Evolutionary conservation across 2,329 filamentous ascomycete genomes (phyloP).

Genomic region (Ophiostoma sp.): DNA sequence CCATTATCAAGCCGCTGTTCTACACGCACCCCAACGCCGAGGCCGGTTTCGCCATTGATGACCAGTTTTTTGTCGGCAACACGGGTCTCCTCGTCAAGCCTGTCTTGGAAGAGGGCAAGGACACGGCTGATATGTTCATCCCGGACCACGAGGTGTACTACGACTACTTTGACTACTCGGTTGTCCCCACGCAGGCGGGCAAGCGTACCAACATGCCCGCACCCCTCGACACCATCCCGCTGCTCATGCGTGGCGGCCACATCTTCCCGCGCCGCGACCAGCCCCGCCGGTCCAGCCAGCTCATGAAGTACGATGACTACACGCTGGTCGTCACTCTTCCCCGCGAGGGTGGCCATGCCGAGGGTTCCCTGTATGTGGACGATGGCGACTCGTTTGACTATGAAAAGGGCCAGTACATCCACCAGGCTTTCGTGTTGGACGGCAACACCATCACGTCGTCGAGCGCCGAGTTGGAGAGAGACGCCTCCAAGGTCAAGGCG

Average conservation of each 20-base stretch:
- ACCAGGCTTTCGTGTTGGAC: conserved; percentile 73
- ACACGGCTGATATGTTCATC: conserved; percentile 77
- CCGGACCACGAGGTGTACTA: conserved; percentile 89
- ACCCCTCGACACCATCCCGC: conserved; percentile 80
- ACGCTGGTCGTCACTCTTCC: conserved; percentile 79
- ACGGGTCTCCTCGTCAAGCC: conserved; percentile 93
- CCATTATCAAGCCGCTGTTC: conserved; percentile 88
- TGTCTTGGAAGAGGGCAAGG: conserved; percentile 73
- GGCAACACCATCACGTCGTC: conserved; percentile 60
- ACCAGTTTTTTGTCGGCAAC: conserved; percentile 87
- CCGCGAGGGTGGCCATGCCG: conserved; percentile 62
- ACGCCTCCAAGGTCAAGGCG: conserved; percentile 56
- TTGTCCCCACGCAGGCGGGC: conserved; percentile 68
- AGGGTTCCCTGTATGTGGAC: conserved; percentile 84
- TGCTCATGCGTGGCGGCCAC: conserved; percentile 91
- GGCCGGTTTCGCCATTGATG: conserved; percentile 81
- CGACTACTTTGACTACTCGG: conserved; percentile 88
- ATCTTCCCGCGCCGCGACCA: conserved; percentile 88
- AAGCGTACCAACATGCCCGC: conserved; percentile 69
- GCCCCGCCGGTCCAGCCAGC: conserved; percentile 76
- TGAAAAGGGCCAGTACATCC: conserved; percentile 81
- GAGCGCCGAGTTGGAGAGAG: conserved; percentile 61
- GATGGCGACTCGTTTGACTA: conserved; percentile 93
- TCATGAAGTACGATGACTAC: conserved; percentile 95
- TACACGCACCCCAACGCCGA: conserved; percentile 88